Evolutionary conservation across 257 asterid species (phyloP).

Genomic region (Forsythia viridissima): DNA sequence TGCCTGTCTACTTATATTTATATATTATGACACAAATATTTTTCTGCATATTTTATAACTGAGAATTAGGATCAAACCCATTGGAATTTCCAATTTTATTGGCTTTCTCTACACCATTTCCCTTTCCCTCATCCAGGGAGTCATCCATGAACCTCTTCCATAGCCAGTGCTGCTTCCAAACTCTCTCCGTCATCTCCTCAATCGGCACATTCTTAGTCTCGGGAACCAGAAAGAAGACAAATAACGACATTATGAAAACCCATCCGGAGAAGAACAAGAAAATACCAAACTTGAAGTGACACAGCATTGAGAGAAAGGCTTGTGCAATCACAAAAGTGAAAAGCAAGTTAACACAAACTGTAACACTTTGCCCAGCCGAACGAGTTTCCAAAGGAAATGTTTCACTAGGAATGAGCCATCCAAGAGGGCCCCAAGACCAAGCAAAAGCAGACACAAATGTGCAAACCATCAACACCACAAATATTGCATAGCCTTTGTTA

Average conservation of each 20-base stretch:
- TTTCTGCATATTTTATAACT: conserved; percentile 23
- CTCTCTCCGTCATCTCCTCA: conserved; percentile 89
- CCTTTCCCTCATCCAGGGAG: conserved; percentile 2
- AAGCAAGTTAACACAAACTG: conserved; percentile 72
- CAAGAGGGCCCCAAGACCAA: conserved; percentile 99
- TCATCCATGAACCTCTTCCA: conserved; percentile 86
- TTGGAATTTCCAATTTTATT: conserved; percentile 14
- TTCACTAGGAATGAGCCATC: conserved; percentile 93
- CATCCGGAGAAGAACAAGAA: conserved; percentile 84
- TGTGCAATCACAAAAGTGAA: conserved; percentile 91
- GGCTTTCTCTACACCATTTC: conserved; percentile 17
- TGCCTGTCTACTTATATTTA: neutral
- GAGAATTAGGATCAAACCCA: conserved; percentile 46
- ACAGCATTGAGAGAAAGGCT: conserved; percentile 81
- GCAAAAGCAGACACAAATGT: conserved; percentile 75
- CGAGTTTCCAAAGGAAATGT: conserved; percentile 83
- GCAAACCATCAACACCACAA: conserved; percentile 73
- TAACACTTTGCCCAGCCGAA: conserved; percentile 84
- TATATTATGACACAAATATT: neutral
- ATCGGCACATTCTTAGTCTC: conserved; percentile 94
- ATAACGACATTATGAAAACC: conserved; percentile 74
- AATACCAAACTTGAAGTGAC: conserved; percentile 81
- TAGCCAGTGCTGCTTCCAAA: conserved; percentile 87
- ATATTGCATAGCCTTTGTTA: conserved; percentile 56
- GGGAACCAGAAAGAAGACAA: conserved; percentile 75